Percentiles rank a stretch among this genome's conserved stretches.
These are phyloP conservation scores for Bidens hawaiensis DNA, from an alignment of 140 eudicot species.

Conservation along the genomic window DNA sequence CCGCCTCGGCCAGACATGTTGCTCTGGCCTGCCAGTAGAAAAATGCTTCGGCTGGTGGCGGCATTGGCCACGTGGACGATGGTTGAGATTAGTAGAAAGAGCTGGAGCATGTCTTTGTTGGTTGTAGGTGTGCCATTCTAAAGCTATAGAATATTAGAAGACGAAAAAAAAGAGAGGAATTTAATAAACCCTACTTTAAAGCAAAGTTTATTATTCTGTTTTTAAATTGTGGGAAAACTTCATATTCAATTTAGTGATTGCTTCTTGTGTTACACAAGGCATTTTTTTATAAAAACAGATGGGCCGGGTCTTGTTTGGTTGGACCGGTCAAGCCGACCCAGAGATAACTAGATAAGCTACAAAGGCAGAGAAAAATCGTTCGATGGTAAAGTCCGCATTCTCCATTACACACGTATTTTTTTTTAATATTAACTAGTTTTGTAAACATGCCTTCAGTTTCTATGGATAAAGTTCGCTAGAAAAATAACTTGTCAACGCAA, in stretches of 20 bases:
- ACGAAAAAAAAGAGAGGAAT: slow-evolving; percentile 7
- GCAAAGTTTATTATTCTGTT: slow-evolving; percentile 28
- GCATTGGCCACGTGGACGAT: not conserved
- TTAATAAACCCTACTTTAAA: slow-evolving; percentile 29
- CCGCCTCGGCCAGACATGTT: slow-evolving; percentile 93
- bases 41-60: slow-evolving; percentile 33
- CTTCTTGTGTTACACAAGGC: not conserved
- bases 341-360: too few relatives aligned
- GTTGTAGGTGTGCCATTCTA: slow-evolving; percentile 1
- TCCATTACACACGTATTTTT: too few relatives aligned
- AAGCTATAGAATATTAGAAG: slow-evolving; percentile 6
- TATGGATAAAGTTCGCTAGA: too few relatives aligned
- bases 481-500: too few relatives aligned
- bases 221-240: not conserved
- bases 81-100: slow-evolving; percentile 1
- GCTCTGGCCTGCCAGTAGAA: slow-evolving; percentile 82
- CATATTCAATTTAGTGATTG: not conserved
- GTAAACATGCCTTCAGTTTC: too few relatives aligned
- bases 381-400: too few relatives aligned
- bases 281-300: too few relatives aligned
- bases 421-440: too few relatives aligned
- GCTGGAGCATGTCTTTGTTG: slow-evolving; percentile 16
- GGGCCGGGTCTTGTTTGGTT: too few relatives aligned
- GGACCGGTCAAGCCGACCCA: too few relatives aligned
- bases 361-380: too few relatives aligned